Base-by-base conservation (phyloP, 805 yeast genomes). In the Metschnikowia reukaufii region DNA sequence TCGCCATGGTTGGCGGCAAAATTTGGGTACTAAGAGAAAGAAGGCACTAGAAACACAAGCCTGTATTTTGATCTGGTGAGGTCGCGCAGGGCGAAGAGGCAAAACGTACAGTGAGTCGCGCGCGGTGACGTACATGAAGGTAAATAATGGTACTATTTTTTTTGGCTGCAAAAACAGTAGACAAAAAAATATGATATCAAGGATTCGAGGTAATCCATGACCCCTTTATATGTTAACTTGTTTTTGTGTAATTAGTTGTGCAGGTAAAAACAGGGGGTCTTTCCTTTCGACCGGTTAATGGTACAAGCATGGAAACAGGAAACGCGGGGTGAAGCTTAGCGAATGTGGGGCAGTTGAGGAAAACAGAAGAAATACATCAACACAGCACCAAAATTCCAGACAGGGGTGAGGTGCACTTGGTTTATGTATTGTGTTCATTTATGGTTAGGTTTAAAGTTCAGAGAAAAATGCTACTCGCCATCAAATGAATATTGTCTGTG, bases 1-100 rank as follows among this genome's bases (percentile, higher is more conserved):
- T 50, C 39, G 55, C 57, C 58, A 56, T 56, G 39, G 38, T 25
- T 10, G 38, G 42, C 36, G 36, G 39, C 29, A 23, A 31, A 33
- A 3, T 8, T 21, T n/a, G 33, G 21, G 13, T 16, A 20, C n/a
- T 23, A 17, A 21, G 3, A 20, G 19, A 30, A 10, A 12, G 29
- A 20, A 36, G 37, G 12, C 25, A 7, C 15, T 12, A 12, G 33
- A 13, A 29, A 16, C 21, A 39, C 29, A 30, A 18, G 27, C 44
- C 36, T 31, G 37, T 31, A 31, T 31, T 32, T 31, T 21, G 44
- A 32, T 31, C 23, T 35, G 12, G 37, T 15, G 6, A 12, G 5
- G 20, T 13, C n/a, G 23, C 23, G 37, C 37, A 35, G 37, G 21
- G 23, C 23, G 23, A 16, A 35, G 23, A 35, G 20, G 37, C n/a